Conservation (phyloP, 2,329 filamentous ascomycete genomes). For the Pseudopyrenochaeta lycopersici region DNA sequence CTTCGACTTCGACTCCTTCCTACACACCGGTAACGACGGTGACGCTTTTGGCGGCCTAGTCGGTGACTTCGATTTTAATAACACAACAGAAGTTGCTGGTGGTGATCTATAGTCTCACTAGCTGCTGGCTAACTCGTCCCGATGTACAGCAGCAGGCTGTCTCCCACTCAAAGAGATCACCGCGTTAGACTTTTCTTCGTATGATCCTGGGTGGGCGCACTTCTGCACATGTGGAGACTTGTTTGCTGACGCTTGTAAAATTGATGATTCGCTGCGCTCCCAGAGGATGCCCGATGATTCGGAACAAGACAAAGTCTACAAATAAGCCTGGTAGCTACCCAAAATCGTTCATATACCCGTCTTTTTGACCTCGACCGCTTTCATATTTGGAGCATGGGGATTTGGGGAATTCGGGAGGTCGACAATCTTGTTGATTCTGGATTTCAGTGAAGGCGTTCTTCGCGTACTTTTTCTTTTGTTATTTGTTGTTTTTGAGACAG, state of each 20-base stretch:
- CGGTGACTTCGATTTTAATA: conserved; percentile 47
- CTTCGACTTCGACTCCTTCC: conserved; percentile 74
- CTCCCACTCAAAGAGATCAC: not conserved
- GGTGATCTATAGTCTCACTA: conserved; percentile 5
- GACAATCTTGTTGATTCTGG: not conserved
- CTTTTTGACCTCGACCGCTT: conserved; percentile 26
- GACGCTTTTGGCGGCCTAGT: conserved; percentile 45
- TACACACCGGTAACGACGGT: conserved; percentile 64
- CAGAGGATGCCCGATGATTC: not conserved
- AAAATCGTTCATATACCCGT: conserved; percentile 40
- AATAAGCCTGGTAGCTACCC: not conserved
- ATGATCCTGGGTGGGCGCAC: not conserved
- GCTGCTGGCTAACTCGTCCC: conserved; percentile 1
- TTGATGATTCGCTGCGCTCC: not conserved
- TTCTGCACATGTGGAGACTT: not conserved
- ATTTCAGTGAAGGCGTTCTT: not conserved
- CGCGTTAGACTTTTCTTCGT: not conserved
- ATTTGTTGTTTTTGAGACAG: not conserved
- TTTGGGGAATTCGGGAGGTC: not conserved
- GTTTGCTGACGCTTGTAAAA: conserved; percentile 1
- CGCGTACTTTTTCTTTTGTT: not conserved
- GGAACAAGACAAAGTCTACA: not conserved
- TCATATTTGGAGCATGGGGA: conserved; percentile 25
- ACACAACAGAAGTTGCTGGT: conserved; percentile 36
- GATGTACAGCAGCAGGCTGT: not conserved